Base-by-base conservation (phyloP, 495 filamentous ascomycete species). In the Xylaria castorea region DNA sequence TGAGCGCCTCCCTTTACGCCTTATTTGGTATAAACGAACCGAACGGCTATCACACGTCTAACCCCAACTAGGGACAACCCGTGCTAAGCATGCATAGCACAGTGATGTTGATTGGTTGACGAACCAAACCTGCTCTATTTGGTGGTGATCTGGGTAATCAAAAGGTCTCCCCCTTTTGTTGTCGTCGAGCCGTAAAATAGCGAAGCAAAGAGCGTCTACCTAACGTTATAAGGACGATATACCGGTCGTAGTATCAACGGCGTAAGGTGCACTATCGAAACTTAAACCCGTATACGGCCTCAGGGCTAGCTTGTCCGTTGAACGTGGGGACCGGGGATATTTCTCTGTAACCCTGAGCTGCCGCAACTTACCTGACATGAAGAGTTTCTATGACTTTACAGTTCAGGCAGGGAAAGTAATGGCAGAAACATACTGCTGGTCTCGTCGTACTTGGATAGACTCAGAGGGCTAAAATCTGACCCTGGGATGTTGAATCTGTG, bases 341-440 rank as follows among this genome's bases (percentile, higher is more conserved):
- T 42, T 46, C 40, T 64, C 44, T 36, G 20, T 1, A 27, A 66
- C 11, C 30, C 6, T 66, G 64, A 6, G 30, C 18, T 6, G 20
- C 16, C 27, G n/a, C 14, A 7, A 51, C 8, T 38, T 34, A 4
- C 11, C 64, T 66, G 6, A 66, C 18, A 36, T 53, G 30, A 32
- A 53, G 46, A 51, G 46, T 36, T 27, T 20, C 18, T 51, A 34
- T 66, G 64, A 66, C 25, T 22, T 44, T 66, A 38, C 16, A 36
- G 44, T 40, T 32, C 16, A 20, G 4, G 18, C 22, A 30, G 62
- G 42, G 22, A 46, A 65, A 48, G 40, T 12, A 20, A 65, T 20
- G 62, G 40, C 40, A 8, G 11, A 5, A 48, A 22, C n/a, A n/a
- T n/a, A n/a, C 20, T 30, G 62, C 32, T 65, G 11, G 11, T 30